Evolutionary conservation across 352 stramenopile species (phyloP).

Genomic region (Phytopythium helicoides): DNA sequence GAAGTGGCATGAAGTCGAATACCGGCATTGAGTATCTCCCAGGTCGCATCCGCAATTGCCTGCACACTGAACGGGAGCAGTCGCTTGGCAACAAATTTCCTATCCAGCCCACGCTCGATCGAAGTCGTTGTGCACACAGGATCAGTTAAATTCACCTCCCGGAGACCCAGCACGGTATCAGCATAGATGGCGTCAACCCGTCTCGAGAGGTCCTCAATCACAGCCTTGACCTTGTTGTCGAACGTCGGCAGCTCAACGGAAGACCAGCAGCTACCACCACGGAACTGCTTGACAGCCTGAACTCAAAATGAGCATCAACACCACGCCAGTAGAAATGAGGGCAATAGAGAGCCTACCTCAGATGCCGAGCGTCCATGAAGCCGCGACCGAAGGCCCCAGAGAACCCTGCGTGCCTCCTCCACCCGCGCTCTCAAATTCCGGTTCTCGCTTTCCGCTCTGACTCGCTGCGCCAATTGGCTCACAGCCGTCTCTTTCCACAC

Average conservation of each 20-base stretch:
- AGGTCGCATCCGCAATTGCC: not conserved
- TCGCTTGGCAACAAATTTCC: not conserved
- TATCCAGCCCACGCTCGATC: not conserved
- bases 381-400: too few species aligned
- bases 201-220: too few species aligned
- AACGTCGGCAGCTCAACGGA: too few species aligned
- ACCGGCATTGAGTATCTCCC: not conserved
- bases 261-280: too few species aligned
- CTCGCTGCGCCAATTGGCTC: slow-evolving; percentile 11
- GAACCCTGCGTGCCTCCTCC: slow-evolving; percentile 5
- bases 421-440: slow-evolving; percentile 15
- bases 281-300: too few species aligned
- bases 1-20: slow-evolving; percentile 1
- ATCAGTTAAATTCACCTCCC: not conserved
- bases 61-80: not conserved
- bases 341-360: too few species aligned
- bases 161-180: too few species aligned
- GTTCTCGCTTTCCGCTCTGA: slow-evolving; percentile 19
- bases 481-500: slow-evolving; percentile 16
- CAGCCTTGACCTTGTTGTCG: too few species aligned
- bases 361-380: too few species aligned
- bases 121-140: not conserved
- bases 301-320: too few species aligned
- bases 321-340: too few species aligned
- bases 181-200: too few species aligned